Base-by-base conservation (phyloP, 306 rosid genomes). In the Vigna angularis region DNA sequence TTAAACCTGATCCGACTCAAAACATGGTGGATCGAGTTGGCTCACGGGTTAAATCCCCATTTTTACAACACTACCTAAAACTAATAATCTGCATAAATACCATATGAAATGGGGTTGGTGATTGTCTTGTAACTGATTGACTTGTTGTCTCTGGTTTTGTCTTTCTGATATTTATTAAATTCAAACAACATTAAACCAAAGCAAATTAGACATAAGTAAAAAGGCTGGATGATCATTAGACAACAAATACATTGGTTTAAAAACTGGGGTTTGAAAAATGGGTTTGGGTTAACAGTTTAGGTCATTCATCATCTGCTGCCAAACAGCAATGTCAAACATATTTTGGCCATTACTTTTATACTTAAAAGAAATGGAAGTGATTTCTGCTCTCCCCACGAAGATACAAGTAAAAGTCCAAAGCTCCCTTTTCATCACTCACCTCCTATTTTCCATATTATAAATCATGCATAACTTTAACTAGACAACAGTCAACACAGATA, bases 101-200 rank as follows among this genome's bases (percentile, higher is more conserved):
- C 26, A 24, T 24, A 24, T 24, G 26, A 24, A 1, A 0, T 24
- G 2, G 26, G 26, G 26, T 20, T 20, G 22, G 0, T 20, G 22
- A 20, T 20, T 20, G 22, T 20, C 22, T 20, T 20, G 22, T 20
- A 20, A 20, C 22, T 20, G 22, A 20, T 20, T 20, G 22, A 20
- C 22, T 20, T 20, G 22, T 20, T 20, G 22, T 20, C 22, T 20
- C 22, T 20, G 22, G 22, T 20, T 20, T 79, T 95, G 81, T 92
- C 97, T 73, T 91, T 98, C 98, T 91, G 87, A 62, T 77, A 82
- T 66, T 63, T 45, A 51, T 24, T 71, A 58, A 61, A 48, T 72
- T 40, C 55, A 11, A 50, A 16, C 48, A 76, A 68, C 20, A 40
- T 52, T 58, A 70, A 16, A 51, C n/a, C 53, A 49, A 34, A 72